These are phyloP conservation scores for Fagus crenata DNA, from an alignment of 306 rosid species.

Conservation along the genomic window DNA sequence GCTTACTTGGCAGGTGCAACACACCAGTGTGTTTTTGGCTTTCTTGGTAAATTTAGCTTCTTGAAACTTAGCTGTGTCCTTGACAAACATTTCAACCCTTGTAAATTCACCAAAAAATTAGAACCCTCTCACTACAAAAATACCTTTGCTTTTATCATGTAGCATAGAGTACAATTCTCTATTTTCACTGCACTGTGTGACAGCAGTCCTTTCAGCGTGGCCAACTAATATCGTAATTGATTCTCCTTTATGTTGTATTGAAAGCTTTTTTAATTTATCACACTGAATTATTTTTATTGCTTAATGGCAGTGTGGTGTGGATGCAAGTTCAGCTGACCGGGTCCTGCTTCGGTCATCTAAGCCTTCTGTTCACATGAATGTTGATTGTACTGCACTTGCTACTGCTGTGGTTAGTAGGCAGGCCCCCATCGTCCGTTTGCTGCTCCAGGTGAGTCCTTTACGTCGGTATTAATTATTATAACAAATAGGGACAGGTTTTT, in stretches of 20 bases:
- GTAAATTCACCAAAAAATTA: background rate
- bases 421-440: constrained; percentile 63
- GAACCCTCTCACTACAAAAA: background rate
- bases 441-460: constrained; percentile 62
- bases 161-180: background rate
- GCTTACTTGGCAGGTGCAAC: too few species aligned
- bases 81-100: background rate
- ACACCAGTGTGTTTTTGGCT: background rate
- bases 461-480: constrained; percentile 21
- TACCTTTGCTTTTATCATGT: background rate
- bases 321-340: constrained; percentile 61
- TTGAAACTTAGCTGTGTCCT: background rate
- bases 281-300: constrained; percentile 19
- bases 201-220: constrained; percentile 2
- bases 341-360: constrained; percentile 77
- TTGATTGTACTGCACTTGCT: constrained; percentile 74
- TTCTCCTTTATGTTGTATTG: constrained; percentile 7
- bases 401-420: constrained; percentile 92
- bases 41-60: background rate
- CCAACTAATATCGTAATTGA: constrained; percentile 7
- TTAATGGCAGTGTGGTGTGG: constrained; percentile 74
- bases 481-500: constrained; percentile 11
- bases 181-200: background rate
- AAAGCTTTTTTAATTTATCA: constrained; percentile 18
- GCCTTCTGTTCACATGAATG: constrained; percentile 86